Base-by-base conservation (phyloP, 495 filamentous ascomycete genomes). In the Beverwykella pulmonaria region DNA sequence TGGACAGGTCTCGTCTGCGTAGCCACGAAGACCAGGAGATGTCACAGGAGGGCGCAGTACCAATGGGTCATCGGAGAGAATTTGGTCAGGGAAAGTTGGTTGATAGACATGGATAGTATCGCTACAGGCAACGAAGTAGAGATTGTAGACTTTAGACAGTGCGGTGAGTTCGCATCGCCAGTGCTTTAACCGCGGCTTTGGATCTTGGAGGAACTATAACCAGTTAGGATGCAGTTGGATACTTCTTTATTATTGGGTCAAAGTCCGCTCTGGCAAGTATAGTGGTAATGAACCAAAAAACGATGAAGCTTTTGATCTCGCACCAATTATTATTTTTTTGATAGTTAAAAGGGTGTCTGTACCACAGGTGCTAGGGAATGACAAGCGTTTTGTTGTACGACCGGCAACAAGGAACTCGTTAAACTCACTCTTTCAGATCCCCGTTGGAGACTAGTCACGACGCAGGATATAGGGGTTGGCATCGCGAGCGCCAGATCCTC, bases 121-220 rank as follows among this genome's bases (percentile, higher is more conserved):
- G 26, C 77, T 73, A 67, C 87, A 89, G n/a, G 92, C 93, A 9
- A 87, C 82, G 71, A 97, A 93, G 58, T 92, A 87, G 29, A 96
- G 80, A 63, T 90, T 88, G 20, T 81, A 79, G 25, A 78, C 75
- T 27, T 71, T 53, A 1, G 71, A 71, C 2, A 73, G 59, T 7
- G 64, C 71, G 19, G 71, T 73, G 15, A 68, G 46, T 15, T 68
- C 60, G 46, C 59, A 63, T 53, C 65, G 25, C 65, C 65, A 63
- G 7, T 8, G 2, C 30, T 50, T 61, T 8, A 68, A 32, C 34
- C 22, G 19, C 19, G 61, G 53, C 27, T 52, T 34, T 34, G 30
- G 30, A 4, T 34, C 30, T 5, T 34, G 30, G 5, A 14, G 39
- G 39, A 44, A 44, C 39, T 44, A 14, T 15, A 44, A 10, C 8